Base-by-base conservation (phyloP, 768 basidiomycete species). In the Udeniomyces megalosporus region DNA sequence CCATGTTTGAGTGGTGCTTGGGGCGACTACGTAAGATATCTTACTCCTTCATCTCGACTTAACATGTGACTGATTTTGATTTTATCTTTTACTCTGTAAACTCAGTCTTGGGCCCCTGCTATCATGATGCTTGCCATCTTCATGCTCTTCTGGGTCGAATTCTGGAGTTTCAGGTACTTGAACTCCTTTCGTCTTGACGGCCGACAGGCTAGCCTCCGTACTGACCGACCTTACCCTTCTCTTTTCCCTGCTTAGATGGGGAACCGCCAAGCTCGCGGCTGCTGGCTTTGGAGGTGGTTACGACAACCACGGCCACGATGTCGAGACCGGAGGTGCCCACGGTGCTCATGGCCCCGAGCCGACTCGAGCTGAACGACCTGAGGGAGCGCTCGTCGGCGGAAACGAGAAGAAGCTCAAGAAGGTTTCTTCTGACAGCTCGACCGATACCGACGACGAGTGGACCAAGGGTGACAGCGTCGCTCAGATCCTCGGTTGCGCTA, bases 71-170 rank as follows among this genome's bases (percentile, higher is more conserved):
- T 8, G 26, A 28, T 29, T 12, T 31, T 28, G 28, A 4, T 28
- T 58, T 29, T 4, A n/a, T 20, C 17, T 15, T 17, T 3, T 5
- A 2, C n/a, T 45, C 55, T 12, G n/a, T n/a, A n/a, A n/a, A n/a
- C n/a, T 57, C 65, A 91, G 86, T 86, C 86, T 6, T 93, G 87
- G 73, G 78, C 87, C 0, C 78, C 92, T 4, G 90, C 83, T 0
- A 75, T 95, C 29, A 84, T 85, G 61, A 80, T 96, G 72, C 69
- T 83, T 47, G 84, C 88, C 69, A 83, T 95, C 38, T 50, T 62
- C 26, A 20, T 29, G 5, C 35, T 62, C 28, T 62, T 62, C 48
- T 42, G 56, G 28, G 46, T 62, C 54, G 62, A 63, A 29, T 49
- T 63, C 24, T 49, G 46, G 24, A 22, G 56, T 2, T 63, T 63